phyloP scores from a whole-genome alignment of 371 early-diverging fungal genomes.

The Dinochytrium kinnereticum region DNA sequence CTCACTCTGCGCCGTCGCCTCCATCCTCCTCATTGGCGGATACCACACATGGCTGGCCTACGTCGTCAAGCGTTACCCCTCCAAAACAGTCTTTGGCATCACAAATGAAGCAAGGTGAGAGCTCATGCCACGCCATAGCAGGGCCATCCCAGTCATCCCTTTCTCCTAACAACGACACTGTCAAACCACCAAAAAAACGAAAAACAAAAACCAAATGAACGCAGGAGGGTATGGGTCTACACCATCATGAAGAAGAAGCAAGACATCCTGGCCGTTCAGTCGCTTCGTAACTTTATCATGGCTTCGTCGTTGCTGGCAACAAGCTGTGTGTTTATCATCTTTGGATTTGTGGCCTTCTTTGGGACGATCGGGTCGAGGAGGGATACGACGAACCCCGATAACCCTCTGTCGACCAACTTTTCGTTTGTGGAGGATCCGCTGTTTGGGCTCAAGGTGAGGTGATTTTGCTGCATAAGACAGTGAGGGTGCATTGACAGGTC shows the following conservation, averaged over 20 bases:
- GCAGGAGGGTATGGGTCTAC: slow-evolving; percentile 44
- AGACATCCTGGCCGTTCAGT: slow-evolving; percentile 49
- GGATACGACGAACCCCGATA: slow-evolving; percentile 7
- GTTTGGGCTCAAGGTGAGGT: slow-evolving; percentile 31
- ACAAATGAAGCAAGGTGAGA: slow-evolving; percentile 3
- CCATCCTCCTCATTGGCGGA: neutral
- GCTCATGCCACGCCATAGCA: no score
- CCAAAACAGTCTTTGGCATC: neutral
- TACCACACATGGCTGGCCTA: slow-evolving; percentile 3
- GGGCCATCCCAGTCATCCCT: no score
- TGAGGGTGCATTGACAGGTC: no score
- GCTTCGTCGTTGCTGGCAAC: slow-evolving; percentile 46
- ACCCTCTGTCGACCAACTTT: slow-evolving; percentile 26
- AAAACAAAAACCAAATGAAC: no score
- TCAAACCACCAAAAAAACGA: neutral
- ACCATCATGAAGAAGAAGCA: slow-evolving; percentile 46
- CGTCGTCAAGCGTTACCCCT: neutral
- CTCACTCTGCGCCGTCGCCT: neutral
- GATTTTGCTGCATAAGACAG: neutral
- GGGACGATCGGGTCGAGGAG: slow-evolving; percentile 27
- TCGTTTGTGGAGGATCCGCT: slow-evolving; percentile 27
- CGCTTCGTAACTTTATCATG: slow-evolving; percentile 50
- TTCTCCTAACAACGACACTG: no score
- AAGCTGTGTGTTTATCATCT: slow-evolving; percentile 36
- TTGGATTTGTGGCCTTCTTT: slow-evolving; percentile 44